These are phyloP conservation scores for Russula earlei DNA, from an alignment of 768 basidiomycete genomes.

Conservation along the genomic window DNA sequence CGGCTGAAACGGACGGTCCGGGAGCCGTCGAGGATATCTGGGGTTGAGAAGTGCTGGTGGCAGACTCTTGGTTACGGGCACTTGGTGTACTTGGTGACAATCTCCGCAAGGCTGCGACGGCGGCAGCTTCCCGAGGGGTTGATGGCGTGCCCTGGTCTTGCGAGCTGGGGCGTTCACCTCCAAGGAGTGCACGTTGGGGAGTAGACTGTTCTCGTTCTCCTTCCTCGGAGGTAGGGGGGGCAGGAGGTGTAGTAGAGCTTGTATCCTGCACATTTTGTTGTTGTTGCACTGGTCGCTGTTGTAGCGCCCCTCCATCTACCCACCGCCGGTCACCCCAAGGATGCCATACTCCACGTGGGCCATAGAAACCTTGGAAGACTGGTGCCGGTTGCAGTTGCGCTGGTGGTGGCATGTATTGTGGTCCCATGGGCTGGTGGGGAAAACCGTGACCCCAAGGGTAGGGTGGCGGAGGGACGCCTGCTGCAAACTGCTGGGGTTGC, in stretches of 20 bases:
- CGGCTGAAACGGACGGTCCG: not conserved
- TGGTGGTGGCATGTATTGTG: conserved; percentile 24
- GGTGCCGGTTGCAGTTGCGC: conserved; percentile 18
- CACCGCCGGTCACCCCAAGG: conserved; percentile 14
- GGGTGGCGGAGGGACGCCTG: conserved; percentile 37
- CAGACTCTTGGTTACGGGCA: not conserved
- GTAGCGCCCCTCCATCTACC: conserved; percentile 2
- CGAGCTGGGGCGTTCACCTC: not conserved
- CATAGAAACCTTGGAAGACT: conserved; percentile 17
- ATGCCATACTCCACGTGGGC: conserved; percentile 16
- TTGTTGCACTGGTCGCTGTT: conserved; percentile 4
- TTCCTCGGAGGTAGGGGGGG: not conserved
- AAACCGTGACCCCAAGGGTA: conserved; percentile 51
- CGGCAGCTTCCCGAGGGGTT: conserved; percentile 47
- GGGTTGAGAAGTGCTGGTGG: not conserved
- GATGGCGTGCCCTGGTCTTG: conserved; percentile 17
- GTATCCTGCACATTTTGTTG: not conserved
- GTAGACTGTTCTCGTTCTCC: conserved; percentile 1
- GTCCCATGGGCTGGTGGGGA: conserved; percentile 45
- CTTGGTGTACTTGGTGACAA: conserved; percentile 21
- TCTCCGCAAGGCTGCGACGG: conserved; percentile 56
- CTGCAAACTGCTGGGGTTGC: conserved; percentile 19
- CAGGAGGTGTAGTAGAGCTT: conserved; percentile 1
- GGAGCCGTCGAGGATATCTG: conserved; percentile 10
- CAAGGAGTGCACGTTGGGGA: not conserved